Evolutionary conservation across 2,329 filamentous ascomycete genomes (phyloP).

Genomic region (Botryosphaeria dothidea): DNA sequence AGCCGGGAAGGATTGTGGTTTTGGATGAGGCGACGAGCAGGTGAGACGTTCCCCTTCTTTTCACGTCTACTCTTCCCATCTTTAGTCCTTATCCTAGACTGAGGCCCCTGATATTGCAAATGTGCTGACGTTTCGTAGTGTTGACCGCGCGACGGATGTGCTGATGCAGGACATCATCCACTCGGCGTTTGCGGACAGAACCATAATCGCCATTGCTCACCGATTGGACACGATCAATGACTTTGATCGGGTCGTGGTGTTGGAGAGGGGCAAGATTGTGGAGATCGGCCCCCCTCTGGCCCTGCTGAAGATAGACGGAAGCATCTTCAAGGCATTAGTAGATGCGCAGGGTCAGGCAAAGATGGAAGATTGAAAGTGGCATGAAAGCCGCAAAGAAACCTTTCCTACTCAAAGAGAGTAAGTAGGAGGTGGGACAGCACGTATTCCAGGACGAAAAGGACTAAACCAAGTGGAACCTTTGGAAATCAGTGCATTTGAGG

Average conservation of each 20-base stretch:
- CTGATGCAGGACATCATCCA: conserved; percentile 54
- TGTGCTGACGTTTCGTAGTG: conserved; percentile 35
- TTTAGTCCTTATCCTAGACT: no score
- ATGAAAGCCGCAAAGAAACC: background rate
- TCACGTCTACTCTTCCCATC: no score
- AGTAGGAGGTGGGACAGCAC: no score
- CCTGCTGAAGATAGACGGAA: conserved; percentile 20
- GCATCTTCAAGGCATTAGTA: conserved; percentile 23
- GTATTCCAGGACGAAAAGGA: no score
- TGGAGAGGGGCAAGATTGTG: conserved; percentile 51
- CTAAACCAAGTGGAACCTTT: no score
- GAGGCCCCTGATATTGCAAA: background rate
- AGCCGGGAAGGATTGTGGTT: conserved; percentile 30
- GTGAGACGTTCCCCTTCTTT: conserved; percentile 24
- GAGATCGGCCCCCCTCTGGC: conserved; percentile 34
- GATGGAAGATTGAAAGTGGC: background rate
- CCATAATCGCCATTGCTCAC: conserved; percentile 61
- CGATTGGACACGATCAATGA: conserved; percentile 58
- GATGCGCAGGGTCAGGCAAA: conserved; percentile 20
- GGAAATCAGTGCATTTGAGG: no score
- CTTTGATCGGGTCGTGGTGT: conserved; percentile 54
- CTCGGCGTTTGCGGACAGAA: conserved; percentile 55
- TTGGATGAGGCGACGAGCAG: conserved; percentile 38
- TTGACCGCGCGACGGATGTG: conserved; percentile 60
- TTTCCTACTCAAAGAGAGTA: no score